These are phyloP conservation scores for Lolium perenne DNA, from an alignment of 176 grass and related monocot genomes.

Conservation along the genomic window DNA sequence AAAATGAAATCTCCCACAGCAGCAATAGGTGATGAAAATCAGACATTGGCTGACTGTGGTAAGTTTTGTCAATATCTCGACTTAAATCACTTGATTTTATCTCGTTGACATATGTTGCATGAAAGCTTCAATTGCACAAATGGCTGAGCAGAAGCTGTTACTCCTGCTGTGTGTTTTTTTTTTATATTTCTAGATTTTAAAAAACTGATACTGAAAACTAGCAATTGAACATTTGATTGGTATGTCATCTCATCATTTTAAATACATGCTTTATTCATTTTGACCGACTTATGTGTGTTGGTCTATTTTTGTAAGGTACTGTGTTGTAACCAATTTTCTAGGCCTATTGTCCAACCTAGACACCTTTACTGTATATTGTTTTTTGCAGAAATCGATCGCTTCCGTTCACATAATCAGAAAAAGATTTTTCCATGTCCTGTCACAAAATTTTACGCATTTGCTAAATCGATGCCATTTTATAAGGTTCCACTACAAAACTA, in stretches of 20 bases:
- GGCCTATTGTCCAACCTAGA: slow-evolving; percentile 9
- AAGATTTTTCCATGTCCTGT: background rate
- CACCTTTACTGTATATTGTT: background rate
- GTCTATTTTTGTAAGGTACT: slow-evolving; percentile 17
- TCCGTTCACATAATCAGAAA: slow-evolving; percentile 30
- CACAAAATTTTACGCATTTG: background rate
- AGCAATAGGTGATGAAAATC: slow-evolving; percentile 39
- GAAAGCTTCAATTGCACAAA: slow-evolving; percentile 36
- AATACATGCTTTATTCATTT: slow-evolving; percentile 12
- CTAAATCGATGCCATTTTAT: background rate
- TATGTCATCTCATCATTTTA: slow-evolving; percentile 8
- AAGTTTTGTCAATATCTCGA: slow-evolving; percentile 25
- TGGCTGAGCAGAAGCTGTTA: slow-evolving; percentile 7
- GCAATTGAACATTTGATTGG: slow-evolving; percentile 27
- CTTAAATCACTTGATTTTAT: slow-evolving; percentile 29
- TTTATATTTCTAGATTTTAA: no score
- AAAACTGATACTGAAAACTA: slow-evolving; percentile 32
- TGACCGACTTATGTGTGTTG: background rate
- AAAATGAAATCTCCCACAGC: slow-evolving; percentile 28
- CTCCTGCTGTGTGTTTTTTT: background rate
- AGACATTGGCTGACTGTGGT: slow-evolving; percentile 61
- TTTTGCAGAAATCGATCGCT: background rate
- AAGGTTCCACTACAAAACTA: slow-evolving; percentile 11
- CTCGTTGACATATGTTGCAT: slow-evolving; percentile 21
- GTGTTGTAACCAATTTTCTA: background rate